Percentiles rank a stretch among this genome's conserved stretches.
Conservation (phyloP, 2,329 filamentous ascomycete species). For the Biscogniauxia mediterranea region DNA sequence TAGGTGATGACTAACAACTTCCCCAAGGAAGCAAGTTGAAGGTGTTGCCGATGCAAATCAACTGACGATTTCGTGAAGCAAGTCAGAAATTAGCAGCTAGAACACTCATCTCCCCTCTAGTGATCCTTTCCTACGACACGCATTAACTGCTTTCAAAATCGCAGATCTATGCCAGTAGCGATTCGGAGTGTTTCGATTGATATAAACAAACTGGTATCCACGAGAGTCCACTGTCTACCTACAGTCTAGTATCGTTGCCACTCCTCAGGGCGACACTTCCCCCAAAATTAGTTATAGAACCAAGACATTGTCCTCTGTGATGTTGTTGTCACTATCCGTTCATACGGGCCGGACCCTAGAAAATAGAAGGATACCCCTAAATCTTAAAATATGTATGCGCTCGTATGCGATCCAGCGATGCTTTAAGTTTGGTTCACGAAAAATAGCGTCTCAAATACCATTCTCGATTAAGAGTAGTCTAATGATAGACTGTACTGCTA, state of each 20-base stretch:
- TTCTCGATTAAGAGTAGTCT: not conserved
- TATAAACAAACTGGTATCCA: not conserved
- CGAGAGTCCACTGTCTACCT: not conserved
- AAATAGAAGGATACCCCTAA: not conserved
- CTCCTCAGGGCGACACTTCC: not conserved
- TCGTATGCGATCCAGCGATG: not conserved
- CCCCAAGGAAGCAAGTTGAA: not conserved
- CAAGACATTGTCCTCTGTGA: not conserved
- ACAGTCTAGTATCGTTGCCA: not conserved
- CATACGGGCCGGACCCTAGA: not conserved
- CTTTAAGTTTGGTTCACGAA: not conserved
- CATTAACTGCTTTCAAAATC: not conserved
- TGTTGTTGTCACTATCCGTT: not conserved
- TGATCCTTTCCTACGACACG: not conserved
- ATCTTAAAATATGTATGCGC: not conserved
- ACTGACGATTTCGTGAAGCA: not conserved
- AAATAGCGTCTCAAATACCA: not conserved
- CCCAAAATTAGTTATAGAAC: not conserved
- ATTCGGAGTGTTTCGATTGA: not conserved
- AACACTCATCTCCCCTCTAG: not conserved
- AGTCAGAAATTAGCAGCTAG: not conserved
- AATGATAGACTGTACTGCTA: not conserved
- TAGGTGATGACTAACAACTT: not conserved
- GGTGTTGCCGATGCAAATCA: not conserved
- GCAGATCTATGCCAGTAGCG: not conserved